These are phyloP conservation scores for Blastobotrys terrestris DNA, from an alignment of 805 yeast genomes.

Conservation along the genomic window DNA sequence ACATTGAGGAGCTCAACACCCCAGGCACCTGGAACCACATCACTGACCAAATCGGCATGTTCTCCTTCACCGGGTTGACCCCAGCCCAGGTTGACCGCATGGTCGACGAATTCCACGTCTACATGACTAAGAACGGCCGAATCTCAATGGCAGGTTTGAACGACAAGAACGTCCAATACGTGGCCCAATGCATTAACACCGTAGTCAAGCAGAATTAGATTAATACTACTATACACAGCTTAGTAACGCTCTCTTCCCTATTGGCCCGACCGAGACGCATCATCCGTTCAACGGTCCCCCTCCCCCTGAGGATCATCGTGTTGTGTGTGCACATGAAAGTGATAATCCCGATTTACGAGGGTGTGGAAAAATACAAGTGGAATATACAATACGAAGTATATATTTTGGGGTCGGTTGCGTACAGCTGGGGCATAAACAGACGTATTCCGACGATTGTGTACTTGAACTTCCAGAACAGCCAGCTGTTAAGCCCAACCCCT, in stretches of 20 bases:
- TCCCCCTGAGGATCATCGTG: not conserved
- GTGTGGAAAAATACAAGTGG: too few species aligned
- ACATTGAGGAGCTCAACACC: slow-evolving; percentile 57
- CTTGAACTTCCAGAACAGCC: too few species aligned
- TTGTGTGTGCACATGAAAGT: too few species aligned
- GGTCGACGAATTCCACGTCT: slow-evolving; percentile 73
- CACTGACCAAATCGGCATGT: slow-evolving; percentile 90
- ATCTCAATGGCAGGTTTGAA: slow-evolving; percentile 93
- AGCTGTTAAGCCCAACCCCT: too few species aligned
- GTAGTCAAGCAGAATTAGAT: slow-evolving; percentile 34
- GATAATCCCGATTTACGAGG: too few species aligned
- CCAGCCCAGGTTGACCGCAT: slow-evolving; percentile 71
- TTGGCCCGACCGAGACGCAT: not conserved
- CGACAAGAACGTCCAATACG: slow-evolving; percentile 65
- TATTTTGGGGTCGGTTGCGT: too few species aligned
- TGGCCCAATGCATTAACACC: slow-evolving; percentile 76
- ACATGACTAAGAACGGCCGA: slow-evolving; percentile 77
- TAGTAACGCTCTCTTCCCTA: not conserved
- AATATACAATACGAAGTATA: too few species aligned
- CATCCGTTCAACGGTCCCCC: not conserved
- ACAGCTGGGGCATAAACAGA: too few species aligned
- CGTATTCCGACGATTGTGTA: too few species aligned
- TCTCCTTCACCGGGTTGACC: slow-evolving; percentile 84
- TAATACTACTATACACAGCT: not conserved
- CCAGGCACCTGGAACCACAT: slow-evolving; percentile 95